Base-by-base conservation (phyloP, 2,329 filamentous ascomycete genomes). In the Colletotrichum siamense region DNA sequence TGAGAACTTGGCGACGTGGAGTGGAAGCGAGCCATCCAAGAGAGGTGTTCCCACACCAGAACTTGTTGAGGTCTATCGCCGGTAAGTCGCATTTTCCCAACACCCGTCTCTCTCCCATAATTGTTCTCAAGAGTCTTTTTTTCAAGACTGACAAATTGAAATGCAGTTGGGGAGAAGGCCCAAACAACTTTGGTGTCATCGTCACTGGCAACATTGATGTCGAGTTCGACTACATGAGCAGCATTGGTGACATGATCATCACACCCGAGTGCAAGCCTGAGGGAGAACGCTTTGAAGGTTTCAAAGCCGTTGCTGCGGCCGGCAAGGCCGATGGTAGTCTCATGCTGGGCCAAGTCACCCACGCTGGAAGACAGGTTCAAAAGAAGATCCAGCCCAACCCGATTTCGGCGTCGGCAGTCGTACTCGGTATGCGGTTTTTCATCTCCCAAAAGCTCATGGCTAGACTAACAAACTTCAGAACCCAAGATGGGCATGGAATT, bases 181-280 rank as follows among this genome's bases (percentile, higher is more conserved):
- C 74, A 24, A 73, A 78, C 64, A 86, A 83, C 15, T 86, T 87
- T 63, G 91, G 92, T 13, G 79, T 91, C 30, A 90, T 93, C 74
- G 82, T 93, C 2, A 92, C 91, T 0, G 92, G 92, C 59, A 94
- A 94, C 82, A 85, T 93, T 75, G 92, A 93, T 88, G 87, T 94
- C 61, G 90, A 92, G 64, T 91, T 89, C 77, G 90, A 92, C 66
- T 88, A 91, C 69, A 83, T 93, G 3, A 91, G 92, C 78, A 87
- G 86, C 7, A 79, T 87, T 4, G 91, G 91, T 10, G 92, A 93
- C 81, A 84, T 85, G 1, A 91, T 94, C 80, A 90, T 94, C 59
- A 89, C 92, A 1, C 84, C 83, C 10, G 87, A 86, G 8, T 87
- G 88, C 8, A 83, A 86, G 0, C 89, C 88, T 70, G 84, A 86